phyloP scores from a whole-genome alignment of 441 rosid genomes.

The Macaranga tanarius region DNA sequence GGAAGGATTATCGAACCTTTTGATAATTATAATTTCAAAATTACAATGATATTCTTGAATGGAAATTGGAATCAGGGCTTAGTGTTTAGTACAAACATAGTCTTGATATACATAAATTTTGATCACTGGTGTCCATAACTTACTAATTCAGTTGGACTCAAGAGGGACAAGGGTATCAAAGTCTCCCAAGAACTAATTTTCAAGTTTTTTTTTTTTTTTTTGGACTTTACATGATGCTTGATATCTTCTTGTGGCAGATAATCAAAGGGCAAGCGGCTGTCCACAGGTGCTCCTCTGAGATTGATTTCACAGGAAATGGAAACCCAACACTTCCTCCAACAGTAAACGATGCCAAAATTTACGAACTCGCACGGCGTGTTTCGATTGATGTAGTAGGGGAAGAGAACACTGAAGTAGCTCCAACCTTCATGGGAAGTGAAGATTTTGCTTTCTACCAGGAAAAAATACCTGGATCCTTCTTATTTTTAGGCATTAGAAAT shows the following conservation, averaged over 20 bases:
- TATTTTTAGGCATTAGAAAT: constrained; percentile 41
- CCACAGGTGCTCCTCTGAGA: constrained; percentile 28
- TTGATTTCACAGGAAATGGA: constrained; percentile 23
- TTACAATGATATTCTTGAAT: no score
- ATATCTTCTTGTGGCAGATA: constrained; percentile 27
- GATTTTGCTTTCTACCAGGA: constrained; percentile 55
- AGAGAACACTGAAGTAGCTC: constrained; percentile 41
- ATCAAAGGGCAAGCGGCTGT: constrained; percentile 42
- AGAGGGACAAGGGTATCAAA: no score
- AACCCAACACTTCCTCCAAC: constrained; percentile 45
- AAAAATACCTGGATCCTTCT: constrained; percentile 45
- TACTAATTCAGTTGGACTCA: no score
- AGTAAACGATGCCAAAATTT: constrained; percentile 37
- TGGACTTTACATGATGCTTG: not conserved
- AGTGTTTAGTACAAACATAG: no score
- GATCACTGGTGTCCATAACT: no score
- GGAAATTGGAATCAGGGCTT: no score
- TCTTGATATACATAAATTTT: not conserved
- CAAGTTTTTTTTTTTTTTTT: not conserved
- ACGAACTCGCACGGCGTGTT: constrained; percentile 31
- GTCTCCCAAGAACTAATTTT: no score
- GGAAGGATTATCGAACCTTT: no score
- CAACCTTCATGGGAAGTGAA: constrained; percentile 52
- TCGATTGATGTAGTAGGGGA: constrained; percentile 43
- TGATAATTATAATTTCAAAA: no score